Percentiles rank a stretch among this genome's conserved stretches.
These are phyloP conservation scores for Saccharomyces mikatae DNA, from an alignment of 805 yeast genomes.

Conservation along the genomic window DNA sequence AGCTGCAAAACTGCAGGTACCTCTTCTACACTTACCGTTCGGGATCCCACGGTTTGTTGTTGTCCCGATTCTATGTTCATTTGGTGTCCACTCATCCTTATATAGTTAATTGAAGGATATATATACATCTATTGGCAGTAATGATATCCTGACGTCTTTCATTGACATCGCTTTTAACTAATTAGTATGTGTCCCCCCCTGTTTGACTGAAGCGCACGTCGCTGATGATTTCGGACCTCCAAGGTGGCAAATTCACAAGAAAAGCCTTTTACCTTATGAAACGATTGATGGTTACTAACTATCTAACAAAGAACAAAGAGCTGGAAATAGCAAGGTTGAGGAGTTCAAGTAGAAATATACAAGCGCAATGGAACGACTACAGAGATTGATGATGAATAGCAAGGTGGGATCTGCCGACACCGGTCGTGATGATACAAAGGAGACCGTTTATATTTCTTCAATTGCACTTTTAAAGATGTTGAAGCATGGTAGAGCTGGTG, in stretches of 20 bases:
- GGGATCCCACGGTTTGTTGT: conserved; percentile 12
- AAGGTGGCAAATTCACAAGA: conserved; percentile 1
- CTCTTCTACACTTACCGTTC: conserved; percentile 16
- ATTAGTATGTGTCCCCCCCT: not conserved
- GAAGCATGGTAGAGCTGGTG: conserved; percentile 93
- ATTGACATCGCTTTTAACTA: not conserved
- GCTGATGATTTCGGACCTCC: not conserved
- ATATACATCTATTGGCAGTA: not conserved
- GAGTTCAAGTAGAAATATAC: not conserved
- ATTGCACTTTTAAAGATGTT: conserved; percentile 92
- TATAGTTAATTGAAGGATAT: not conserved
- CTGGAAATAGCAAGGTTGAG: not conserved
- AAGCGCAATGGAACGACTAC: conserved; percentile 36
- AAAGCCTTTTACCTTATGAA: not conserved
- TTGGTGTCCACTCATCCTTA: not conserved
- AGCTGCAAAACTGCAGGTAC: conserved; percentile 22
- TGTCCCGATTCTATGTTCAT: not conserved
- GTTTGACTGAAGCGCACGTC: not conserved
- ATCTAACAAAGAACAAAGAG: not conserved
- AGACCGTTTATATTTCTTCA: conserved; percentile 92
- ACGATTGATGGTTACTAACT: not conserved
- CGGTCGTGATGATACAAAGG: conserved; percentile 88
- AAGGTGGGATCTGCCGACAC: conserved; percentile 49
- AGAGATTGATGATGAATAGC: conserved; percentile 34
- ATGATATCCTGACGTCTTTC: not conserved